Percentiles rank a stretch among this genome's conserved stretches.
Conservation (phyloP, 2,329 filamentous ascomycete genomes). For the Erysiphe pulchra region DNA sequence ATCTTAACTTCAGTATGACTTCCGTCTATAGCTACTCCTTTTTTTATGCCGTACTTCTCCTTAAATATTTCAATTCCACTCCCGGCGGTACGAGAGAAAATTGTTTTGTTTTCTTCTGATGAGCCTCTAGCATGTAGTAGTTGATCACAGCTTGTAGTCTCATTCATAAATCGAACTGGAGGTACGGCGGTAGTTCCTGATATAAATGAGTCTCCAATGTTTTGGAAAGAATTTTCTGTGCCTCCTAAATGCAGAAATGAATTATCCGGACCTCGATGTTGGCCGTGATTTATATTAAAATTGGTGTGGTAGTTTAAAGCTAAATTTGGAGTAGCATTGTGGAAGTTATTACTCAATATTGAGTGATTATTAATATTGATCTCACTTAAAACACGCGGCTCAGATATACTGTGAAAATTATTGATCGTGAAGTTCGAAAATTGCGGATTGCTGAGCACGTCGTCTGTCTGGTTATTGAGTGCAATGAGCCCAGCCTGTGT, state of each 20-base stretch:
- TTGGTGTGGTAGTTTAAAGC: neutral
- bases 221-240: neutral
- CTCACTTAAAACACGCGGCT: neutral
- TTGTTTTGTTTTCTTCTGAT: neutral
- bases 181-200: neutral
- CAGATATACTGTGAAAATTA: neutral
- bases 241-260: neutral
- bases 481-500: neutral
- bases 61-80: neutral
- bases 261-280: neutral
- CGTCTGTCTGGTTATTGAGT: neutral
- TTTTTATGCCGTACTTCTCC: neutral
- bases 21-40: slow-evolving; percentile 17
- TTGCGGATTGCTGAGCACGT: neutral
- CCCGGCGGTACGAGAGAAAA: neutral
- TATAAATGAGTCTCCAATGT: neutral
- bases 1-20: slow-evolving; percentile 25
- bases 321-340: neutral
- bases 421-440: neutral
- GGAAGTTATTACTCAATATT: neutral
- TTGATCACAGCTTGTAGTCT: neutral
- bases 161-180: neutral
- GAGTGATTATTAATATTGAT: neutral
- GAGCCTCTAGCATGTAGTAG: neutral
- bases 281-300: neutral